phyloP scores from a whole-genome alignment of 2,329 filamentous ascomycete species.

The Alternaria brassicae region DNA sequence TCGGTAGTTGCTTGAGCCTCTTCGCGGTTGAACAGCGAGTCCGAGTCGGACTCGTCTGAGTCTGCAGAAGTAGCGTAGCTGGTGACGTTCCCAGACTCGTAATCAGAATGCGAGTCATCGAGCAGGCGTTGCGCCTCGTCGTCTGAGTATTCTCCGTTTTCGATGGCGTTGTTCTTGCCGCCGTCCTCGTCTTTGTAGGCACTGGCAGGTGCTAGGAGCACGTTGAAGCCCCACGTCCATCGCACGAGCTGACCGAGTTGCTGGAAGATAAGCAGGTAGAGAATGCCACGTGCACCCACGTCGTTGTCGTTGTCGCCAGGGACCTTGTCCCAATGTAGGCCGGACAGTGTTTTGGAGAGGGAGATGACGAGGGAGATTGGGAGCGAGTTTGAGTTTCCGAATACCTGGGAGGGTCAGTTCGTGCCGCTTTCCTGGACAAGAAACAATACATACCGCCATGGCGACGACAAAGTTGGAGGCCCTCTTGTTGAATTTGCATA shows the following conservation, averaged over 20 bases:
- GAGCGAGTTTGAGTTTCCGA: slow-evolving; percentile 97
- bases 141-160: slow-evolving; percentile 63
- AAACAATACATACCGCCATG: slow-evolving; percentile 72
- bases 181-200: slow-evolving; percentile 70
- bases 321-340: slow-evolving; percentile 91
- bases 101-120: slow-evolving; percentile 55
- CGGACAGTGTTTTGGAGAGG: slow-evolving; percentile 87
- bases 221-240: slow-evolving; percentile 98
- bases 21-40: slow-evolving; percentile 40
- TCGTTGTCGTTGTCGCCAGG: slow-evolving; percentile 94
- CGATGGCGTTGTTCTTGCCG: slow-evolving; percentile 50
- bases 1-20: slow-evolving; percentile 39
- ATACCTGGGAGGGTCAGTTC: slow-evolving; percentile 64
- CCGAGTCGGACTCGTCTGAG: slow-evolving; percentile 35
- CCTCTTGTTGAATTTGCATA: slow-evolving; percentile 82
- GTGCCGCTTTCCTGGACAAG: not conserved
- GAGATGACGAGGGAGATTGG: slow-evolving; percentile 96
- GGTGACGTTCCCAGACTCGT: slow-evolving; percentile 56
- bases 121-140: slow-evolving; percentile 52
- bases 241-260: slow-evolving; percentile 93
- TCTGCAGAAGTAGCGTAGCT: slow-evolving; percentile 48
- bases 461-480: slow-evolving; percentile 94
- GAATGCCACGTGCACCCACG: slow-evolving; percentile 88
- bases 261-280: slow-evolving; percentile 97
- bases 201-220: slow-evolving; percentile 85